Evolutionary conservation across 2,329 filamentous ascomycete species (phyloP).

Genomic region (Pseudogymnoascus sp.): DNA sequence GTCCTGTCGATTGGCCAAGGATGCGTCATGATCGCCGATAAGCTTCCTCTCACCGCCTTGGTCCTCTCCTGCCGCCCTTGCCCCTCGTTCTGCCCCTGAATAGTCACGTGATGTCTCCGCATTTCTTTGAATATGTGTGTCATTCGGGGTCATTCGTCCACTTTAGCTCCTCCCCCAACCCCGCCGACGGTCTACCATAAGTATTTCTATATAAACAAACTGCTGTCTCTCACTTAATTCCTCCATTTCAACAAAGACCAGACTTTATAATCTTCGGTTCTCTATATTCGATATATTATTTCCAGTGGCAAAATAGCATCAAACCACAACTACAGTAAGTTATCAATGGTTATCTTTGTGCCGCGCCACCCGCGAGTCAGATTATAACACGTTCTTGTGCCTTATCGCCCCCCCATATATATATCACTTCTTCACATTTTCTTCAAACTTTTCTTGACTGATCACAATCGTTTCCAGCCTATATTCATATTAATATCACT

Average conservation of each 20-base stretch:
- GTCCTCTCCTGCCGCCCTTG: background rate
- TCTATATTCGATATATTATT: background rate
- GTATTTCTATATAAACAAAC: background rate
- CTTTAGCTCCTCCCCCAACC: background rate
- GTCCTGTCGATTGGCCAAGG: background rate
- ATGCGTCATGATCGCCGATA: background rate
- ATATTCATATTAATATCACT: background rate
- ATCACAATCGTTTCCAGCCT: background rate
- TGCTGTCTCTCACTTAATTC: background rate
- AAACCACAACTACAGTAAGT: background rate
- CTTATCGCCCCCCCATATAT: slow-evolving; percentile 1
- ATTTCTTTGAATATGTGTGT: background rate
- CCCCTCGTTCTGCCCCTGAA: slow-evolving; percentile 6
- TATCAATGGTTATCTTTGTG: background rate
- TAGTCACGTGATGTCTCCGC: background rate
- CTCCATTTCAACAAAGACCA: background rate
- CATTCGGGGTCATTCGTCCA: slow-evolving; percentile 6
- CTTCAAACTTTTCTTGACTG: background rate
- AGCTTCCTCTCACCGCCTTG: background rate
- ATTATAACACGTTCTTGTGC: background rate
- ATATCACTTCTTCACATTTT: background rate
- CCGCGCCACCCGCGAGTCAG: slow-evolving; percentile 1
- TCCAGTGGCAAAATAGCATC: background rate
- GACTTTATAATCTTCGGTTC: background rate
- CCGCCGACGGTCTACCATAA: background rate